Evolutionary conservation across 2,329 filamentous ascomycete species (phyloP).

Genomic region (Seiridium unicorne): DNA sequence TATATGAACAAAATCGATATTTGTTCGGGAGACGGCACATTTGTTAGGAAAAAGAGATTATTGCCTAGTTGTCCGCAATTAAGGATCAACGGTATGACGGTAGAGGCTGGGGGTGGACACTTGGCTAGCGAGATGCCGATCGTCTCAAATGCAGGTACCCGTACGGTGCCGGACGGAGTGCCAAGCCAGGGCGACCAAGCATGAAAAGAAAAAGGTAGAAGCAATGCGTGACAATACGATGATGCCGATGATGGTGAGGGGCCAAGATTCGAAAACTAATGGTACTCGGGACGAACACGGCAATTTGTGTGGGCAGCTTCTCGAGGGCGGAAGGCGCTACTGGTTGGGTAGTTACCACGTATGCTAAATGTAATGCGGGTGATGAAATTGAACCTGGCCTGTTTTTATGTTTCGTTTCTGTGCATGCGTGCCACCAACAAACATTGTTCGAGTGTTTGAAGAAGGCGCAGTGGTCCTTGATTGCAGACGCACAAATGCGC

Average conservation of each 20-base stretch:
- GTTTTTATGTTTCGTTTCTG: not conserved
- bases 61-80: not conserved
- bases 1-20: not conserved
- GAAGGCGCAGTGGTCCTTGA: not conserved
- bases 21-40: not conserved
- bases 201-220: not conserved
- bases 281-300: not conserved
- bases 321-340: not conserved
- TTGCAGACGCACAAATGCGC: not conserved
- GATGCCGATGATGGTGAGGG: not conserved
- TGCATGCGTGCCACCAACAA: not conserved
- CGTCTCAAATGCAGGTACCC: not conserved
- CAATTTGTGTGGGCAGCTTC: not conserved
- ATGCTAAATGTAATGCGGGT: not conserved
- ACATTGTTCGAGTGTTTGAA: not conserved
- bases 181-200: not conserved
- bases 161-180: not conserved
- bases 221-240: not conserved
- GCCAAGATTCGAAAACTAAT: not conserved
- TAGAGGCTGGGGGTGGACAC: not conserved
- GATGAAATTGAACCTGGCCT: not conserved
- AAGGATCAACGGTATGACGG: not conserved
- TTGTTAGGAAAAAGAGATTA: not conserved
- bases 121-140: not conserved
- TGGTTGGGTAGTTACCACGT: not conserved